A percentile compares a stretch with the other conserved stretches of the same genome.
Conservation (phyloP, 768 basidiomycete species). For the Rubroboletus pulcherrimus region DNA sequence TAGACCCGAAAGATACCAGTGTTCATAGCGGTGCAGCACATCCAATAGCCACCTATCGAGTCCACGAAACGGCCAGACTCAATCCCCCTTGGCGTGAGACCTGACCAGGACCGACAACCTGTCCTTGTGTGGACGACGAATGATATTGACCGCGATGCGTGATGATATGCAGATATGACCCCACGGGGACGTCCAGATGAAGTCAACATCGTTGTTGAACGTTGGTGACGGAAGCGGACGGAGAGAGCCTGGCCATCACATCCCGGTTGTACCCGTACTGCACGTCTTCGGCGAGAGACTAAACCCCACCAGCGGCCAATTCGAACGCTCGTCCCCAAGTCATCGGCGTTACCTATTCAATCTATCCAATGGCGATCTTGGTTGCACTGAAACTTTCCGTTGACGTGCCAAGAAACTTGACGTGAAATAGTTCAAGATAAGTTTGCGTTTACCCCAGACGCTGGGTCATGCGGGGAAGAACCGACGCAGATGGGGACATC, state of each 20-base stretch:
- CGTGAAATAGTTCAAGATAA: not conserved
- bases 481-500: not conserved
- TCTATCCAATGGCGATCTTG: not conserved
- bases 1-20: no score
- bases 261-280: not conserved
- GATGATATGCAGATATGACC: not conserved
- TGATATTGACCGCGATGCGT: not conserved
- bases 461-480: not conserved
- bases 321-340: not conserved
- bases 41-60: not conserved
- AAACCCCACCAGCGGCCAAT: not conserved
- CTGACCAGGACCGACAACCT: not conserved
- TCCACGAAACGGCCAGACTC: not conserved
- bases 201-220: not conserved
- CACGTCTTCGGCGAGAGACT: not conserved
- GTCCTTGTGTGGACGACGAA: not conserved
- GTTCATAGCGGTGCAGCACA: not conserved
- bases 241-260: not conserved
- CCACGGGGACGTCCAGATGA: not conserved
- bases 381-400: not conserved
- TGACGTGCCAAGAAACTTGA: not conserved
- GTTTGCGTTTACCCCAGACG: constrained; percentile 2
- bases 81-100: not conserved
- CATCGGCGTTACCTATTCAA: not conserved
- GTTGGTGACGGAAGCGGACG: not conserved